phyloP scores from a whole-genome alignment of 192 early-diverging fungal species.

The Bifiguratus adelaidae region DNA sequence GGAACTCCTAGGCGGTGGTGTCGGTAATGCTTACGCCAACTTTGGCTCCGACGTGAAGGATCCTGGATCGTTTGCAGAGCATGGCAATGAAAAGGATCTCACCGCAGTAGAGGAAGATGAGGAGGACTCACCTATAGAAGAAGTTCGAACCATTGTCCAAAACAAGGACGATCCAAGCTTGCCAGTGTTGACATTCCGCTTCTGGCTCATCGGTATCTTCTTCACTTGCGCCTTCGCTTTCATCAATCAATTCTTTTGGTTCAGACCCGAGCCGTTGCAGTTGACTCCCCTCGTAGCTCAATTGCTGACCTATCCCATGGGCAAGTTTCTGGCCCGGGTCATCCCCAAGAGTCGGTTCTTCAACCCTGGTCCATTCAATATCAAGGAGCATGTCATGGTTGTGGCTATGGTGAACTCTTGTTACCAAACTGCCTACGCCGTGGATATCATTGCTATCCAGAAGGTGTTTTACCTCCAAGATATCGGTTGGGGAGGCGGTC shows the following conservation, averaged over 20 bases:
- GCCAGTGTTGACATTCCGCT: constrained; percentile 31
- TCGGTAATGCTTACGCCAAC: no score
- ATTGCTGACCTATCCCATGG: constrained; percentile 11
- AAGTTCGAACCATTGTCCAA: constrained; percentile 29
- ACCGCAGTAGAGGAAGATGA: constrained; percentile 23
- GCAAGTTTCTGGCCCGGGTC: constrained; percentile 11
- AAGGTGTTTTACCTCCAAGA: constrained; percentile 24
- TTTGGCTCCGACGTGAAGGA: no score
- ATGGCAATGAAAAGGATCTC: no score
- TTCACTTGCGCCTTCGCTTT: constrained; percentile 18
- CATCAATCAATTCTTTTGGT: constrained; percentile 27
- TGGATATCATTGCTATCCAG: constrained; percentile 27
- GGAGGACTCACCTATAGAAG: constrained; percentile 35
- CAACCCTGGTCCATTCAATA: constrained; percentile 41
- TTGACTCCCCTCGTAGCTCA: constrained; percentile 10
- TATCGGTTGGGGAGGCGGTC: constrained; percentile 17
- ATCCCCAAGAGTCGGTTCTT: constrained; percentile 12
- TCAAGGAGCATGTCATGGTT: constrained; percentile 42
- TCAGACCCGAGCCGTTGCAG: constrained; percentile 16
- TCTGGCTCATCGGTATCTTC: constrained; percentile 25
- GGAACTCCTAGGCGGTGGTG: no score
- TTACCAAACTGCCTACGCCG: constrained; percentile 22
- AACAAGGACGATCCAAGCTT: constrained; percentile 28
- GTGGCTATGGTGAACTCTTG: constrained; percentile 18
- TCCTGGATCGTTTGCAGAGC: no score